Evolutionary conservation across 176 grass and related monocot species (phyloP), one percentile per base, ranked within the genome.

Genomic region (Secale cereale): DNA sequence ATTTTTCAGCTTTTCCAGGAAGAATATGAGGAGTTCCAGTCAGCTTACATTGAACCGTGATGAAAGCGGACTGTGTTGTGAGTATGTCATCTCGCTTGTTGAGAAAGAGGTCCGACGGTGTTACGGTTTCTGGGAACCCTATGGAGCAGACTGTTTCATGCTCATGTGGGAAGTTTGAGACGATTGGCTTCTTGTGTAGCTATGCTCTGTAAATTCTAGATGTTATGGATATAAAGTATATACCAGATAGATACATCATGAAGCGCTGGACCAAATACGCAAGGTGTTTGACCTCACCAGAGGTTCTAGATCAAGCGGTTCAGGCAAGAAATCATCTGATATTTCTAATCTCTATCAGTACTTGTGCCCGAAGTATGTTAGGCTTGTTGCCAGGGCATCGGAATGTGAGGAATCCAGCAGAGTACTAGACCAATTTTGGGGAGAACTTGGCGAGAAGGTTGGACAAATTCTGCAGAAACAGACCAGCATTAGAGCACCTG

Each of bases 121-220:
- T 33, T 80, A 92, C 88, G 77, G 80, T 95, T 63, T 81, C 41
- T 86, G 90, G 88, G 48, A 90, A 90, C 52, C 37, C 85, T 67
- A 64, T n/a, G 2, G 93, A 95, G 43, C 88, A 86, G 64, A 86
- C 39, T 12, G 85, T 95, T 74, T 77, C 62, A 46, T 92, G 90
- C 65, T 90, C 82, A 31, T 95, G 88, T 75, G 87, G 70, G 52
- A 95, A 90, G 59, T 95, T 95, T 54, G 87, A 95, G 82, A 85
- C 88, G 23, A 88, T 92, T 62, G 93, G 90, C 63, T 90, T 86
- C 56, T 12, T 88, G 68, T 92, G 85, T 70, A 88, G 90, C n/a
- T 88, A 95, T 88, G 82, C 93, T 52, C 69, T 95, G 43, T 90
- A 95, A 89, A 77, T 88, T 83, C 68, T 92, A 25, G 90, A 95